A percentile compares a stretch with the other conserved stretches of the same genome.
These are phyloP conservation scores for Sophora flavescens DNA, from an alignment of 306 rosid species.

Conservation along the genomic window DNA sequence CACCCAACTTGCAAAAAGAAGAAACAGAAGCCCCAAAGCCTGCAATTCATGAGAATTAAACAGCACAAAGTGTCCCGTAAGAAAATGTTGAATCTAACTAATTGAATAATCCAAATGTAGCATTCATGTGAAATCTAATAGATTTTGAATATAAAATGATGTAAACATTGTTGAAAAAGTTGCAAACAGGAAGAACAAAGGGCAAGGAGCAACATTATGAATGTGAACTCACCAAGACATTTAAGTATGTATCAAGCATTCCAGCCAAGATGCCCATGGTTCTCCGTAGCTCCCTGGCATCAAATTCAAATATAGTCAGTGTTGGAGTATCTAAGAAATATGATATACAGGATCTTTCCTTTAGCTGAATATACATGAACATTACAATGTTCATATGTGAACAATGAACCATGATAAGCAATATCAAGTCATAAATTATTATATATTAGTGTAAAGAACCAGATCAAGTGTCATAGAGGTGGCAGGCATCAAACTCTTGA, in stretches of 20 bases:
- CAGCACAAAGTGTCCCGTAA: conserved; percentile 8
- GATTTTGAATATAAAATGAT: conserved; percentile 22
- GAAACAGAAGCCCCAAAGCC: conserved; percentile 90
- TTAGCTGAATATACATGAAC: conserved; percentile 24
- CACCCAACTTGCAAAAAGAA: conserved; percentile 93
- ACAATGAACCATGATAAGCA: conserved; percentile 15
- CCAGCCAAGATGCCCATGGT: conserved; percentile 78
- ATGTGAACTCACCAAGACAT: conserved; percentile 77
- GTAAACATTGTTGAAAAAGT: conserved; percentile 4
- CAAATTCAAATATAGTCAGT: conserved; percentile 40
- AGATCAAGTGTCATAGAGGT: not conserved
- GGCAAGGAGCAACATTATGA: conserved; percentile 41
- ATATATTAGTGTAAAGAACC: conserved; percentile 12
- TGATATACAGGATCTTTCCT: conserved; percentile 1
- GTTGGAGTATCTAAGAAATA: conserved; percentile 40
- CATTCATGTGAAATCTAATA: conserved; percentile 28
- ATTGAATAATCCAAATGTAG: conserved; percentile 33
- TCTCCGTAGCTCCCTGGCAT: conserved; percentile 77
- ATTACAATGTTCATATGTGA: conserved; percentile 14
- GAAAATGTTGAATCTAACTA: conserved; percentile 32
- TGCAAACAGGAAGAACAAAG: conserved; percentile 37
- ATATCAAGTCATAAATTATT: conserved; percentile 12
- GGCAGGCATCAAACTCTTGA: conserved; percentile 10
- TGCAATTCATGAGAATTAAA: conserved; percentile 57
- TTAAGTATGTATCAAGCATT: conserved; percentile 91